Evolutionary conservation across 257 asterid genomes (phyloP).

Genomic region (Plectranthus barbatus): DNA sequence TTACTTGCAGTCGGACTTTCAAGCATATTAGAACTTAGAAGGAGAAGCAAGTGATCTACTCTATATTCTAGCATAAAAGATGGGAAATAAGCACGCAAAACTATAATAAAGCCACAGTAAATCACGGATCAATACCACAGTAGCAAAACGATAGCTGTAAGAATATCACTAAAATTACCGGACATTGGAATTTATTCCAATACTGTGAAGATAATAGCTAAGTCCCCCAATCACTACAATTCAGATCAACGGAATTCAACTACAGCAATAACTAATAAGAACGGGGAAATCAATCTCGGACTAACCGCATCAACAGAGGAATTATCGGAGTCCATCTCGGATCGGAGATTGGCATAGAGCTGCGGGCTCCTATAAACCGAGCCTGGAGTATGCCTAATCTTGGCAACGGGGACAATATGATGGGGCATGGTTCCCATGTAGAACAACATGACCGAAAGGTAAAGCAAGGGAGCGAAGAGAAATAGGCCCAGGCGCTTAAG

Average conservation of each 20-base stretch:
- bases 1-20: too few species aligned
- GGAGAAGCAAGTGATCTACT: too few species aligned
- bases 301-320: constrained; percentile 85
- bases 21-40: too few species aligned
- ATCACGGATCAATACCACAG: neutral
- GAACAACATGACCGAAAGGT: constrained; percentile 68
- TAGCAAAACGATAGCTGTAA: too few species aligned
- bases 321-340: constrained; percentile 65
- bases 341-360: constrained; percentile 54
- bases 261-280: neutral
- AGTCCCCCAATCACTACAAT: neutral
- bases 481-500: constrained; percentile 77
- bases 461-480: constrained; percentile 80
- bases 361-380: constrained; percentile 80
- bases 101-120: neutral
- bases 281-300: neutral
- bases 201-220: neutral
- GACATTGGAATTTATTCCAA: neutral
- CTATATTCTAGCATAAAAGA: too few species aligned
- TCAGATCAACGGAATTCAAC: neutral
- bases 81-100: neutral
- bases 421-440: constrained; percentile 89
- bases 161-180: neutral
- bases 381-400: constrained; percentile 52
- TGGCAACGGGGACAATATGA: constrained; percentile 49